Evolutionary conservation across 768 basidiomycete species (phyloP), one percentile per base, ranked within the genome.

Genomic region (Lenzites betulinus): DNA sequence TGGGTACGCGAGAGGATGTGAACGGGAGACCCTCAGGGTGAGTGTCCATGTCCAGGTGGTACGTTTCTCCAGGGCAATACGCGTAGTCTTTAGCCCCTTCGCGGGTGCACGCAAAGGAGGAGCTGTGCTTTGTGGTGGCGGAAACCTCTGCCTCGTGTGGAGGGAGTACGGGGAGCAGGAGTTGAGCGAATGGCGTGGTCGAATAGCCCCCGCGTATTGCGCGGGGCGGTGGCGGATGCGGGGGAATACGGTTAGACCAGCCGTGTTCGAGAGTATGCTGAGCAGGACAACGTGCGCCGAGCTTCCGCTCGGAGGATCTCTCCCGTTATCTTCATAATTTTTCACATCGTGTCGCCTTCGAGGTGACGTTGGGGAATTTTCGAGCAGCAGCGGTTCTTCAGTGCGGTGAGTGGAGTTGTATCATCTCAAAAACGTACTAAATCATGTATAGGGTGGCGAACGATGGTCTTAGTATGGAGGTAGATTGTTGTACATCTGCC

Each of bases 141-240:
- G 62, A 63, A 58, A 53, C 58, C 23, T 36, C 23, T 22, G 51
- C 35, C 13, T 38, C 9, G 28, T 54, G 57, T 60, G 61, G 61
- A 54, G 58, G 47, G 52, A 58, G 51, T 62, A 57, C 54, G 47
- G 52, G 65, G 67, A 61, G 65, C 63, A 66, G 54, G 54, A 44
- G 61, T 43, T 58, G 51, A 54, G 47, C 25, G 67, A 66, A 64
- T 36, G 50, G 58, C 50, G 60, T 49, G 56, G 67, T 58, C 52
- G 58, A 41, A 20, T 49, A 23, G 47, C 42, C 38, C 47, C 58
- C 39, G 33, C n/a, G 26, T 23, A 56, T 41, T 33, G 51, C 38
- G 33, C 42, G 65, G 62, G 62, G 54, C 59, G 66, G 62, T 50
- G 58, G 48, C 26, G 60, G 55, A 63, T 63, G 67, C 63, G 65